Base-by-base conservation (phyloP, 2,329 filamentous ascomycete species). In the Diaporthe ilicicola region DNA sequence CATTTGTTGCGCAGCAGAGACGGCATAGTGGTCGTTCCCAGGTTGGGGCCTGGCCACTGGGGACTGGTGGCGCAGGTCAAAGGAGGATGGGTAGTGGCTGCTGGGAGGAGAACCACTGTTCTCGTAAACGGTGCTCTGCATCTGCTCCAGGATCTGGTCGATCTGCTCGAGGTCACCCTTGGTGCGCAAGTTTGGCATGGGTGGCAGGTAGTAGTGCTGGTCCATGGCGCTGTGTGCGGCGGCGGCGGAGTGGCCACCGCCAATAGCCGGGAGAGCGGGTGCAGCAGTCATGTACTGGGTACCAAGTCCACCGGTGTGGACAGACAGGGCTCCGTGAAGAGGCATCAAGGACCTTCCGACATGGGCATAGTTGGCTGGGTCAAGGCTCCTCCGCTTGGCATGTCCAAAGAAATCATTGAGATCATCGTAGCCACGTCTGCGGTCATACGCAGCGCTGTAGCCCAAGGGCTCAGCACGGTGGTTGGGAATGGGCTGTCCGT, bases 71-170 rank as follows among this genome's bases (percentile, higher is more conserved):
- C 90, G 88, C 81, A 88, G 85, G 75, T 86, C 87, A 68, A 88
- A 84, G 44, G 78, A 79, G 77, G 94, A 92, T 72, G 94, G 90
- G 76, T 93, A 92, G 71, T 97, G 89, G 70, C 93, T 93, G 53
- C 92, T 92, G 2, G 94, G 93, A 39, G 94, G 92, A 64, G 94
- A 92, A 76, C 91, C 93, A 69, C 94, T 91, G 80, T 92, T 97
- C 83, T 98, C 96, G 79, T 98, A 98, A 61, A 98, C 94, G 55
- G 95, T 98, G 74, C 92, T 91, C 83, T 98, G 95, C 87, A 98
- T 95, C 83, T 98, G 94, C 83, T 97, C 94, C 69, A 99, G 89
- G 81, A 98, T 93, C 78, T 94, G 93, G 81, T 98, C 96, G 78
- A 98, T 95, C 80, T 97, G 94, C 80, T 97, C 86, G 53, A 99